phyloP scores from a whole-genome alignment of 2,329 filamentous ascomycete species.

The Colletotrichum liaoningense region DNA sequence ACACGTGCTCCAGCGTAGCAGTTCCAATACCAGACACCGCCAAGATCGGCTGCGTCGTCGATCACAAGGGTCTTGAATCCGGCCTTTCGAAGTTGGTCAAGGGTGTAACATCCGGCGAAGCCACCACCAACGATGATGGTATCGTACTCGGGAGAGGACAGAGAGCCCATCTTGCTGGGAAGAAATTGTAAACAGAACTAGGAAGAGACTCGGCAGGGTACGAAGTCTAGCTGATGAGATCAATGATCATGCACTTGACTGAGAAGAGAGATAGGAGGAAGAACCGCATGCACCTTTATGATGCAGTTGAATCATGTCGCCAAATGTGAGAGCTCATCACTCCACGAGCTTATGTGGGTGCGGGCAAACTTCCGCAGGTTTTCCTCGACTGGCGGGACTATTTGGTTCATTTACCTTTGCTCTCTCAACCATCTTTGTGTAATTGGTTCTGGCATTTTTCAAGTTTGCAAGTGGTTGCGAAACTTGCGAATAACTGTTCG shows the following conservation, averaged over 20 bases:
- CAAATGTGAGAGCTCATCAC: background rate
- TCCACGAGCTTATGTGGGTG: background rate
- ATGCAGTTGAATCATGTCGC: background rate
- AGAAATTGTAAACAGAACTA: too few relatives aligned
- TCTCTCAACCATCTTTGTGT: background rate
- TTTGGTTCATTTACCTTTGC: background rate
- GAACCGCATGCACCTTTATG: background rate
- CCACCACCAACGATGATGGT: too few relatives aligned
- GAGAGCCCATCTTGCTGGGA: too few relatives aligned
- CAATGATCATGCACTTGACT: background rate
- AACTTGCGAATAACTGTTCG: too few relatives aligned
- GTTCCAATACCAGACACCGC: slow-evolving; percentile 51
- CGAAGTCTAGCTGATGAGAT: background rate
- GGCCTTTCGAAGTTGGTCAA: too few relatives aligned
- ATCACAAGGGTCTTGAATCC: too few relatives aligned
- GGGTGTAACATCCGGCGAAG: too few relatives aligned
- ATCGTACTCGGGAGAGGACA: too few relatives aligned
- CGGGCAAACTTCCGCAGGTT: background rate
- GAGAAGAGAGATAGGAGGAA: background rate
- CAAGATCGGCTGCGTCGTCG: too few relatives aligned
- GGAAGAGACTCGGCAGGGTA: too few relatives aligned
- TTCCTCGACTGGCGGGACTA: background rate
- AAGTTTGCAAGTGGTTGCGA: too few relatives aligned
- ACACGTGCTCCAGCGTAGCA: slow-evolving; percentile 51
- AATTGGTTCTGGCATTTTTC: too few relatives aligned